These are phyloP conservation scores for Cyclocybe cylindracea DNA, from an alignment of 768 basidiomycete genomes.

Conservation along the genomic window DNA sequence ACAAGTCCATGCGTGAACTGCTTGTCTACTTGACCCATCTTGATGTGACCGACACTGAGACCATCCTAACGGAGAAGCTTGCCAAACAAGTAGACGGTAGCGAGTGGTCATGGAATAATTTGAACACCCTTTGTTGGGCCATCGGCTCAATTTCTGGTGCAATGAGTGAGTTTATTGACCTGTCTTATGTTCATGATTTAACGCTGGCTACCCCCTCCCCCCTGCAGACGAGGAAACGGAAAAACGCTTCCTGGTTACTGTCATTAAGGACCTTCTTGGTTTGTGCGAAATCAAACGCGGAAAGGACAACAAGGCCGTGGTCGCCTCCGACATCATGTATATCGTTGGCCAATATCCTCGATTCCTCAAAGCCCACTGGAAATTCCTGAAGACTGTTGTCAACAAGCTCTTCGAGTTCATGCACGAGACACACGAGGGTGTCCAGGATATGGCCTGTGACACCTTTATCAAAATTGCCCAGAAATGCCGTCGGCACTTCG, in stretches of 20 bases:
- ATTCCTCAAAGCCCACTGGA: conserved; percentile 99
- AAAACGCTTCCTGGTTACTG: conserved; percentile 97
- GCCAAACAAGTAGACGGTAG: conserved; percentile 96
- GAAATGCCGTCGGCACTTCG: conserved; percentile 96
- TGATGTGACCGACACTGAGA: conserved; percentile 95
- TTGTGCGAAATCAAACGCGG: conserved; percentile 98
- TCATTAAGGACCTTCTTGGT: conserved; percentile 98
- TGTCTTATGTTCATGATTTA: not conserved
- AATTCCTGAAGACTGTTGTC: conserved; percentile 99
- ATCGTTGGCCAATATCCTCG: conserved; percentile 99
- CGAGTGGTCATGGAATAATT: conserved; percentile 99
- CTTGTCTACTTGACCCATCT: conserved; percentile 97
- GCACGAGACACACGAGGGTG: conserved; percentile 99
- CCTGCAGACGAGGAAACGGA: conserved; percentile 93
- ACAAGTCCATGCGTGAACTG: conserved; percentile 98
- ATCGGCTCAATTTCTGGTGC: conserved; percentile 99
- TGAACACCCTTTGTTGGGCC: conserved; percentile 99
- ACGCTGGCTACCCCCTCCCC: not conserved
- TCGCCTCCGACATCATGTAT: conserved; percentile 96
- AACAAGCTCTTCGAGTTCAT: conserved; percentile 99
- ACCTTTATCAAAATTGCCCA: conserved; percentile 99
- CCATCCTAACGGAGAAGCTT: conserved; percentile 95
- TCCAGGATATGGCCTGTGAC: conserved; percentile 99
- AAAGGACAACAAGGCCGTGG: conserved; percentile 99
- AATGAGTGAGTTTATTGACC: conserved; percentile 76